phyloP scores from a whole-genome alignment of 2,329 filamentous ascomycete genomes.

The Gremmenia infestans region DNA sequence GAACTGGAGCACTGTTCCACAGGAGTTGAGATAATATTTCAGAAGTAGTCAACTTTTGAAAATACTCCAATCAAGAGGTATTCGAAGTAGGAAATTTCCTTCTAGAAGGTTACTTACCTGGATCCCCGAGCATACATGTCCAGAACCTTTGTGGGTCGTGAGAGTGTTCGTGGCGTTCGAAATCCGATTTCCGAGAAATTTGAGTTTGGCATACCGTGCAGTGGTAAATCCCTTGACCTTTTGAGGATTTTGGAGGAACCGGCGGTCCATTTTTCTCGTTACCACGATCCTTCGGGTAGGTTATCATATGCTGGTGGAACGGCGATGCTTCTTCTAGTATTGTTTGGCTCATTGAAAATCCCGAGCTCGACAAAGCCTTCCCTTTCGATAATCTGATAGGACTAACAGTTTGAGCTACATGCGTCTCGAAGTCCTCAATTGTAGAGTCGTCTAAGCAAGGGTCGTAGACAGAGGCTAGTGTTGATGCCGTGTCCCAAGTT shows the following conservation, averaged over 20 bases:
- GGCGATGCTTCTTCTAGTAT: not conserved
- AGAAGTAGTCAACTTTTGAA: no score
- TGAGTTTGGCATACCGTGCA: conserved; percentile 15
- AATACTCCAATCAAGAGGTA: no score
- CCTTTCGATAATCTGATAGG: not conserved
- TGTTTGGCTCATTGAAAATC: conserved; percentile 2
- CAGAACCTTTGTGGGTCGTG: conserved; percentile 21
- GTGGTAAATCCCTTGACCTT: conserved; percentile 10
- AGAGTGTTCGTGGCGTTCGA: conserved; percentile 21
- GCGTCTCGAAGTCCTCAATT: not conserved
- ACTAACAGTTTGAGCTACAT: not conserved
- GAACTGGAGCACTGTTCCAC: no score
- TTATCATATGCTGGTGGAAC: not conserved
- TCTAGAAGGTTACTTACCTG: not conserved
- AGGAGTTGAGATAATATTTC: no score
- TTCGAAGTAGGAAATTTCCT: no score
- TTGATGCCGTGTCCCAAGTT: conserved; percentile 18
- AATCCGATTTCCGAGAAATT: conserved; percentile 22
- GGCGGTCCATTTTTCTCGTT: not conserved
- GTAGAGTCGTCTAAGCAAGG: conserved; percentile 1
- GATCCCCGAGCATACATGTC: conserved; percentile 18
- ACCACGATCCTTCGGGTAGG: not conserved
- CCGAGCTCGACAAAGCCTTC: not conserved
- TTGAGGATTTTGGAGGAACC: conserved; percentile 2
- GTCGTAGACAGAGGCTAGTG: conserved; percentile 6